Evolutionary conservation across 176 grass and related monocot genomes (phyloP).

Genomic region (Rhynchospora tenuis): DNA sequence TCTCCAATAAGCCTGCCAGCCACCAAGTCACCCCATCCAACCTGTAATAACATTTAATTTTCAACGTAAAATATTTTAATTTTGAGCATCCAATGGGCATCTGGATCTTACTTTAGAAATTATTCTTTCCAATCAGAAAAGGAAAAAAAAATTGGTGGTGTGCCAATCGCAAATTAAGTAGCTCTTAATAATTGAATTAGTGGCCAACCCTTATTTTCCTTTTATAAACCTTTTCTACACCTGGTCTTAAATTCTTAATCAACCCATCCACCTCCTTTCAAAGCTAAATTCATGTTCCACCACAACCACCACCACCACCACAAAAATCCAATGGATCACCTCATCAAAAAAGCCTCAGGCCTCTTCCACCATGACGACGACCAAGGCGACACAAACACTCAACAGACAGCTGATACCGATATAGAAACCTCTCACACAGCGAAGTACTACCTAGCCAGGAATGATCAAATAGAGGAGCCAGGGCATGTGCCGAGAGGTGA

Average conservation of each 20-base stretch:
- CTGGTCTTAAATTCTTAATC: neutral
- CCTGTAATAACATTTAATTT: too few relatives aligned
- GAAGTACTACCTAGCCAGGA: neutral
- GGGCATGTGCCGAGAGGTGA: constrained; percentile 13
- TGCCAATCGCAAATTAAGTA: neutral
- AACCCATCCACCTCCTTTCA: constrained; percentile 9
- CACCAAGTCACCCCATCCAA: too few relatives aligned
- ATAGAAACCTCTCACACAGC: neutral
- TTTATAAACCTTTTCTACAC: neutral
- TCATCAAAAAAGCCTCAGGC: constrained; percentile 14
- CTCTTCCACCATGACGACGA: neutral
- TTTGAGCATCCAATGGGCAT: neutral
- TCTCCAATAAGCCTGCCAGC: too few relatives aligned
- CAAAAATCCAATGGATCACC: constrained; percentile 20
- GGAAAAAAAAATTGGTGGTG: neutral
- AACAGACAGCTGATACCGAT: neutral
- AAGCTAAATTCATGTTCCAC: neutral
- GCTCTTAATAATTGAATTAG: neutral
- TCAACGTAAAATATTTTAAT: too few relatives aligned
- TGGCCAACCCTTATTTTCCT: constrained; percentile 13
- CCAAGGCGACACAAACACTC: neutral
- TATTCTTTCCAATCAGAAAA: neutral
- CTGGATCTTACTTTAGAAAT: neutral
- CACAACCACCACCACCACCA: neutral
- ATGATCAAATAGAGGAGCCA: neutral